Evolutionary conservation across 1,284 basidiomycete species (phyloP), one percentile per base, ranked within the genome.

Genomic region (Ceratobasidium sp.): DNA sequence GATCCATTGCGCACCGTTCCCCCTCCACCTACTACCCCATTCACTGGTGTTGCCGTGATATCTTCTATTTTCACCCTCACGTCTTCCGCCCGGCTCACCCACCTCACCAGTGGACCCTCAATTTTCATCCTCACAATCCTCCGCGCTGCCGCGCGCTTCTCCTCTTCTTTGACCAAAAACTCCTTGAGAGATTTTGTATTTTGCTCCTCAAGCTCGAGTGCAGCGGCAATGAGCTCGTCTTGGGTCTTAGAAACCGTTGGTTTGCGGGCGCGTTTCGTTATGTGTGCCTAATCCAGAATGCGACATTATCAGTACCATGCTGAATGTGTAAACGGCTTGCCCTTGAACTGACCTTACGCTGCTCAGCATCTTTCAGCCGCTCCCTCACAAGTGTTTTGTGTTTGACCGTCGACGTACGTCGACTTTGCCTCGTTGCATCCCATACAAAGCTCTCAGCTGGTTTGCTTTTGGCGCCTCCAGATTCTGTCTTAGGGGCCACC

Each of bases 121-220:
- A 94, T 84, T 6, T 85, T 79, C 43, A 86, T 82, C 66, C 90
- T 86, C 58, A 78, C n/a, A 38, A 89, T 85, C 46, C 89, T 84
- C 35, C 87, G 84, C 58, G 91, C 88, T 64, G 87, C 86, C 76
- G 86, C 88, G 28, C 92, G 87, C 77, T 92, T 92, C 82, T 94
- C 93, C 78, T 93, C 93, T 76, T 96, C 94, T 1, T 88, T 82
- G 70, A 85, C 85, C 32, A 96, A 85, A 77, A 95, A 95, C 75
- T 92, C 86, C 46, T 87, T 84, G 76, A 95, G 90, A 62, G 92
- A 89, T n/a, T 86, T 84, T 26, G 90, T 88, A 77, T 96, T 96
- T 3, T 89, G 88, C 80, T 95, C 93, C 79, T 95, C 94, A 62
- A 89, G 92, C 78, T 94, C 92, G 11, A 95, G 85, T 0, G 94